Conservation (phyloP, 169 alveolate genomes). For the Plasmodium gonderi region DNA sequence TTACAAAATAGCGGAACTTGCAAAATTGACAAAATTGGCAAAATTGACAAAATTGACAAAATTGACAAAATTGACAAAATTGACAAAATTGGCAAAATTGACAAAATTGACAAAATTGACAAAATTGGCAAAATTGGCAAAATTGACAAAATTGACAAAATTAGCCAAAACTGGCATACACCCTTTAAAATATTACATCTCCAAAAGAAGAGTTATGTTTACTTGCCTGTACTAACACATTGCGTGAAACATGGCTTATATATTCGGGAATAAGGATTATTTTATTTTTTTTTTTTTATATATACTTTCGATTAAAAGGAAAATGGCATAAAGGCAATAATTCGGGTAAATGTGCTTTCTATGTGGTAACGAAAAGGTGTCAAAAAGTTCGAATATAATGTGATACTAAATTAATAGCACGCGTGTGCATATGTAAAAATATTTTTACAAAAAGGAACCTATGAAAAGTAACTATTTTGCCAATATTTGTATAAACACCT, state of each 20-base stretch:
- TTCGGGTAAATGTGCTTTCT: background rate
- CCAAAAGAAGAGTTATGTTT: background rate
- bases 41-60: background rate
- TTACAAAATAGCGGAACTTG: background rate
- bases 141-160: background rate
- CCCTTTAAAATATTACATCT: background rate
- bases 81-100: background rate
- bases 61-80: background rate
- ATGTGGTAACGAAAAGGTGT: background rate
- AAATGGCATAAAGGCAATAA: background rate
- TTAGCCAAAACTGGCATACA: background rate
- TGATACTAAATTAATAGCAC: background rate
- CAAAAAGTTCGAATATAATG: background rate
- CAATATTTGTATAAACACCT: background rate
- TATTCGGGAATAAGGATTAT: background rate
- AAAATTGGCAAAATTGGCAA: background rate
- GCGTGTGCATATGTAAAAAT: background rate
- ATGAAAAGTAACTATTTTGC: background rate
- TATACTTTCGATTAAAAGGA: background rate
- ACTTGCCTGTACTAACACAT: background rate
- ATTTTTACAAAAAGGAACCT: background rate
- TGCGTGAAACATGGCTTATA: background rate
- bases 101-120: background rate
- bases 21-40: background rate
- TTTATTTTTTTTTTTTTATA: background rate